Conservation (phyloP, 371 early-diverging fungal genomes). For the Chytridiales sp. region DNA sequence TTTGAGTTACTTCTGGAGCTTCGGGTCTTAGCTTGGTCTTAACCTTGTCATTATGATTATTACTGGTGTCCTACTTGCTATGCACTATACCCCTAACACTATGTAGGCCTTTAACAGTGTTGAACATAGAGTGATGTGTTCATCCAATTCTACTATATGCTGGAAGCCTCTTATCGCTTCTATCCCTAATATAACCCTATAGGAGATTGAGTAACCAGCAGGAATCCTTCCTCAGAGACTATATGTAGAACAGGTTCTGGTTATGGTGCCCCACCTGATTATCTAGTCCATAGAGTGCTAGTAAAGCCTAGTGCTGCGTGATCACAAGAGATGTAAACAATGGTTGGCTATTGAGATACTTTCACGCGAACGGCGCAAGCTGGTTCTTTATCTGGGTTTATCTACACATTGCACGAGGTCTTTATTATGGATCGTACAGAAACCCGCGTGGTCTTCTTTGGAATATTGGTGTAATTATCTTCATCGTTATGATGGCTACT, state of each 20-base stretch:
- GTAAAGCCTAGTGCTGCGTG: no score
- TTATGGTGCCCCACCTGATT: no score
- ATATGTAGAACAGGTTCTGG: no score
- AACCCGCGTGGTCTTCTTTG: conserved; percentile 61
- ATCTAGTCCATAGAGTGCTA: no score
- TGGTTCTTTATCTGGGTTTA: conserved; percentile 62
- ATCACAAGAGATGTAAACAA: conserved; percentile 62
- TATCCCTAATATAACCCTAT: no score
- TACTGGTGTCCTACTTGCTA: conserved; percentile 59
- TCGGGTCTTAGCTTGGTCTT: conserved; percentile 64
- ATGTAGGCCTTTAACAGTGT: conserved; percentile 51
- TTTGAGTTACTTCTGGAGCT: conserved; percentile 61
- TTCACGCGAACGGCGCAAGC: conserved; percentile 62
- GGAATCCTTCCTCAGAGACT: no score
- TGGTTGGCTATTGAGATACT: conserved; percentile 62
- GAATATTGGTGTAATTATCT: conserved; percentile 62
- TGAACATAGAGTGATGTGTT: no score
- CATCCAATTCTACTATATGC: no score
- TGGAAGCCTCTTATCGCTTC: no score
- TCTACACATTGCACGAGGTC: conserved; percentile 59
- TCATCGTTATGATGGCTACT: conserved; percentile 62
- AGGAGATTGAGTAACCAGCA: no score
- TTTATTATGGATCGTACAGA: conserved; percentile 63
- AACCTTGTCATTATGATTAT: conserved; percentile 59
- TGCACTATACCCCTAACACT: conserved; percentile 49